phyloP scores from a whole-genome alignment of 331 rosid species.

The Spiraea crenata region DNA sequence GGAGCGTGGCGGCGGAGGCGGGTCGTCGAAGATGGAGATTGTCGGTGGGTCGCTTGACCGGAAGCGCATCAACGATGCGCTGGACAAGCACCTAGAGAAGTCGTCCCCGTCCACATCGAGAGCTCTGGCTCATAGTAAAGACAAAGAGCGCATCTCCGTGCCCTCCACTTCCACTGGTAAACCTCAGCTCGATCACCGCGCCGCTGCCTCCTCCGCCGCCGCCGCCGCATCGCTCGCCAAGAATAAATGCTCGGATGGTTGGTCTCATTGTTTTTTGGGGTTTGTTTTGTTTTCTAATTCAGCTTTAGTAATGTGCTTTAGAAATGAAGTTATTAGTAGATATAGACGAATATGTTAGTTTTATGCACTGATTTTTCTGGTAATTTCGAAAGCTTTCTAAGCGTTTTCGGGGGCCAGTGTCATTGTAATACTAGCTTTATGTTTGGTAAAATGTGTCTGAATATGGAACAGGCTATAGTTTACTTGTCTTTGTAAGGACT shows the following conservation, averaged over 20 bases:
- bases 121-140: constrained; percentile 38
- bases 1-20: constrained; percentile 49
- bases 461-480: neutral
- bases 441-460: neutral
- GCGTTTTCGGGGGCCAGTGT: neutral
- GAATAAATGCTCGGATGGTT: constrained; percentile 59
- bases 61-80: constrained; percentile 75
- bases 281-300: neutral
- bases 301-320: neutral
- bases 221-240: constrained; percentile 39
- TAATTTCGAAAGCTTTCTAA: too few relatives aligned
- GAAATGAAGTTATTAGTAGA: neutral
- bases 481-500: neutral
- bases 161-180: constrained; percentile 57
- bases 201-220: constrained; percentile 24
- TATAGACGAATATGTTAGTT: too few relatives aligned
- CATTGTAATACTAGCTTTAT: neutral
- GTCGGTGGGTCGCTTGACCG: constrained; percentile 58
- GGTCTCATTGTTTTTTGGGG: neutral
- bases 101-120: constrained; percentile 65
- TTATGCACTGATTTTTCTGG: too few relatives aligned
- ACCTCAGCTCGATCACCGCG: constrained; percentile 56
- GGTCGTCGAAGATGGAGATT: constrained; percentile 60
- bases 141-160: constrained; percentile 47
- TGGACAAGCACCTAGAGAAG: constrained; percentile 72